These are phyloP conservation scores for Boletus reticulatus DNA, from an alignment of 768 basidiomycete species.

Conservation along the genomic window DNA sequence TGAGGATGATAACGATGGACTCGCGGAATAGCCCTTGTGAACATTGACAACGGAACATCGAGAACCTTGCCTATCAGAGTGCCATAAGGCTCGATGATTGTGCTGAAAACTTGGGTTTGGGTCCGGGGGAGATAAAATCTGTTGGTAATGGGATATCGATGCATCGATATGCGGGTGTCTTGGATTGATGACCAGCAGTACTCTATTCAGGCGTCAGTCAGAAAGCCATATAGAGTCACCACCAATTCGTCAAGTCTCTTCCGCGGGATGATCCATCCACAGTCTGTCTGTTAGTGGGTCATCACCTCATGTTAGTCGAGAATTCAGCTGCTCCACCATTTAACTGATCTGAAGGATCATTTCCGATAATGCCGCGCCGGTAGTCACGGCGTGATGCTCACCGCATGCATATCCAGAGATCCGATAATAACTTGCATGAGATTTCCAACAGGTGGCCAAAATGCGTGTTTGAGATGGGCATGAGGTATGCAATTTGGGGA, in stretches of 20 bases:
- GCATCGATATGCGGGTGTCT: not conserved
- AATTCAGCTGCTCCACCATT: not conserved
- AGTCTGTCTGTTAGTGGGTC: not conserved
- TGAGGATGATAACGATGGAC: too few species aligned
- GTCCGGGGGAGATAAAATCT: not conserved
- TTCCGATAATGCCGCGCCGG: not conserved
- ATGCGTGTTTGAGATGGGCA: not conserved
- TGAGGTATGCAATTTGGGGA: not conserved
- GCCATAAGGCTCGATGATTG: too few species aligned
- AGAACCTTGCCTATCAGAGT: not conserved
- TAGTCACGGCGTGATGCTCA: not conserved
- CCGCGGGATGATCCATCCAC: not conserved
- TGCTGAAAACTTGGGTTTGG: too few species aligned
- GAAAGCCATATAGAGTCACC: not conserved
- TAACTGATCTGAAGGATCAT: not conserved
- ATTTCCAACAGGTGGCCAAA: not conserved
- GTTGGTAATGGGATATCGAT: not conserved
- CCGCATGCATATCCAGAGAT: not conserved
- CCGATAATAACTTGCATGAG: not conserved
- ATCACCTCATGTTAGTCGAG: not conserved
- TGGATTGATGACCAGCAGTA: too few species aligned
- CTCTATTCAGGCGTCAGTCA: not conserved
- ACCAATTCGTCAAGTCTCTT: not conserved
- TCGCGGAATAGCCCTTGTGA: too few species aligned
- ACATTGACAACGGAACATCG: not conserved